Conservation (phyloP, 1,284 basidiomycete genomes). For the Trichosporon inkin region DNA sequence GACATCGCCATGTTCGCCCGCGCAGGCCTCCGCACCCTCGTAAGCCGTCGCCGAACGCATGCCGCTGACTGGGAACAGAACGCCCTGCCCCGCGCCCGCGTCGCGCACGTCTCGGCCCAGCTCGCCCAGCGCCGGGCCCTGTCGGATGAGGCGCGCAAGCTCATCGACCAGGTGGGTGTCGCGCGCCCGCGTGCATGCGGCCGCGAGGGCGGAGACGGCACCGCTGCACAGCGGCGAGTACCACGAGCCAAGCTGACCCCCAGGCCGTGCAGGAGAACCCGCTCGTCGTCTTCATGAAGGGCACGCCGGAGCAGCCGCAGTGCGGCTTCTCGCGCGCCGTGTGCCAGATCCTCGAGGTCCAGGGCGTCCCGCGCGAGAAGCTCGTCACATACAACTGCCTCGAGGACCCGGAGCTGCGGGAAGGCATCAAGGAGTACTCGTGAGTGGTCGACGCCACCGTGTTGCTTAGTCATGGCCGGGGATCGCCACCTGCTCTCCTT, state of each 20-base stretch:
- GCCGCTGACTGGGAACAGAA: conserved; percentile 33
- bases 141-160: conserved; percentile 51
- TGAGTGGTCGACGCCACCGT: conserved; percentile 55
- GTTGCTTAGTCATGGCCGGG: background rate
- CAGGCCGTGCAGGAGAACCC: conserved; percentile 66
- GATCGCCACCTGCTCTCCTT: background rate
- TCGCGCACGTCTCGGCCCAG: conserved; percentile 31
- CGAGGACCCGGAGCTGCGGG: conserved; percentile 66
- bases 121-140: conserved; percentile 48
- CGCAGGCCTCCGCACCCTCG: conserved; percentile 44
- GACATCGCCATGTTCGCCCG: conserved; percentile 42
- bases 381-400: conserved; percentile 85
- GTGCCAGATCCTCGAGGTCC: conserved; percentile 82
- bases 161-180: conserved; percentile 54
- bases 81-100: conserved; percentile 42
- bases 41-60: conserved; percentile 20
- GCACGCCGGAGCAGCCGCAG: conserved; percentile 64
- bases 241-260: conserved; percentile 1
- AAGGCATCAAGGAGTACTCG: conserved; percentile 93
- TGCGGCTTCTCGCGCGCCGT: conserved; percentile 92
- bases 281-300: conserved; percentile 93
- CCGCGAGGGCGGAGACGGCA: too few species aligned
- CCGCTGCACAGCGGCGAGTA: too few species aligned
- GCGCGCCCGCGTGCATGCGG: conserved; percentile 26
- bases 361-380: conserved; percentile 75